Evolutionary conservation across 2,329 filamentous ascomycete species (phyloP).

Genomic region (Boeremia exigua): DNA sequence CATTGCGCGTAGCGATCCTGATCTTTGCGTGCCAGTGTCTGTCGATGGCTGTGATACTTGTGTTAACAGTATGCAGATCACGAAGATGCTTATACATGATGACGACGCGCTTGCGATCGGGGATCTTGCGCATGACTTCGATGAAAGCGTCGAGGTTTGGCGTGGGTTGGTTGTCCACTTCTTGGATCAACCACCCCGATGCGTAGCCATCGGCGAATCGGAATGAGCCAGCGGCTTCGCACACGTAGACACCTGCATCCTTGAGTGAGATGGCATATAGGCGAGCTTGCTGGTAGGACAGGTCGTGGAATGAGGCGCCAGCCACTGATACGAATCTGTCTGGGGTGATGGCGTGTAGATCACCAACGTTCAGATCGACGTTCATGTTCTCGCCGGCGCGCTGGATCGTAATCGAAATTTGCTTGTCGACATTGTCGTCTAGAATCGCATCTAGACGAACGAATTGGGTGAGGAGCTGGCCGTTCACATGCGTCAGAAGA

Average conservation of each 20-base stretch:
- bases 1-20: constrained; percentile 89
- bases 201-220: constrained; percentile 85
- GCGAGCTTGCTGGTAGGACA: constrained; percentile 97
- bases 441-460: constrained; percentile 89
- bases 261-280: constrained; percentile 91
- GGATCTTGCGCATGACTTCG: constrained; percentile 86
- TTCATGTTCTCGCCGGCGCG: constrained; percentile 87
- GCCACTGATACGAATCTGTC: constrained; percentile 95
- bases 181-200: constrained; percentile 92
- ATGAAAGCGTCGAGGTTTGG: constrained; percentile 88
- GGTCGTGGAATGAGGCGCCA: constrained; percentile 91
- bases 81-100: constrained; percentile 95
- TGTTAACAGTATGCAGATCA: constrained; percentile 93
- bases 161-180: constrained; percentile 89
- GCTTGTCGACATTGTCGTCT: constrained; percentile 81
- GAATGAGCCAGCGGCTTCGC: constrained; percentile 93
- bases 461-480: constrained; percentile 90
- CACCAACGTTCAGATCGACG: constrained; percentile 82
- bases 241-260: constrained; percentile 81
- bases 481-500: constrained; percentile 91
- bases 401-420: constrained; percentile 82
- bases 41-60: constrained; percentile 89
- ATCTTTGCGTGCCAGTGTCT: constrained; percentile 97
- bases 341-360: constrained; percentile 92
- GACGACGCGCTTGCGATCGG: constrained; percentile 81